phyloP scores from a whole-genome alignment of 2,329 filamentous ascomycete genomes.

The Fusarium succisae region DNA sequence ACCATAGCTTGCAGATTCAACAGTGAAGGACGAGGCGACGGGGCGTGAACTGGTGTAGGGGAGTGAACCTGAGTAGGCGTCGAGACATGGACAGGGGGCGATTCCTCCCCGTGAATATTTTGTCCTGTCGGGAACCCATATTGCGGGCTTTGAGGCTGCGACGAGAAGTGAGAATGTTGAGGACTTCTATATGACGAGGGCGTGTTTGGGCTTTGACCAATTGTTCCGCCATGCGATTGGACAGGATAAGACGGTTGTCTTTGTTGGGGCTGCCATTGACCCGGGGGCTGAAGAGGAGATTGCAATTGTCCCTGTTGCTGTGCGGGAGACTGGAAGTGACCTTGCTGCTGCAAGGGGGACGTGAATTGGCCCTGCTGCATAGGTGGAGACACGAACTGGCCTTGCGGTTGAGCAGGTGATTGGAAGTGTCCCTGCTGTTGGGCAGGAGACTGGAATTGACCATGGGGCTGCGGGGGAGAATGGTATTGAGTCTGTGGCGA shows the following conservation, averaged over 20 bases:
- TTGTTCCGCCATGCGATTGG: slow-evolving; percentile 49
- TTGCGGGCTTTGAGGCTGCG: slow-evolving; percentile 16
- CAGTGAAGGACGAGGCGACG: slow-evolving; percentile 22
- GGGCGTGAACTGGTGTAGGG: slow-evolving; percentile 21
- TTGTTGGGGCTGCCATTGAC: slow-evolving; percentile 45
- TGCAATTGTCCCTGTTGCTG: slow-evolving; percentile 20
- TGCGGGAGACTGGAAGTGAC: slow-evolving; percentile 2
- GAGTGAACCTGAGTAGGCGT: slow-evolving; percentile 23
- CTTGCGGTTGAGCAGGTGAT: slow-evolving; percentile 2
- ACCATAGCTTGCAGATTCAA: slow-evolving; percentile 23
- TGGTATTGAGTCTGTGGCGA: background rate
- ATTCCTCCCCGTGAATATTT: slow-evolving; percentile 14
- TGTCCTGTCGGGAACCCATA: slow-evolving; percentile 5
- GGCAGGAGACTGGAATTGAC: background rate
- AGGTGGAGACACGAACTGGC: background rate
- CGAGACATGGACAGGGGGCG: slow-evolving; percentile 21
- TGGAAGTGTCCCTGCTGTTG: slow-evolving; percentile 4
- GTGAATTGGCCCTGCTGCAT: slow-evolving; percentile 3
- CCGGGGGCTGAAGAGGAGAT: slow-evolving; percentile 9
- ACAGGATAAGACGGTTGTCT: slow-evolving; percentile 50
- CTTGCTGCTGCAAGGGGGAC: slow-evolving; percentile 6
- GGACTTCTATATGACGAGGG: slow-evolving; percentile 20
- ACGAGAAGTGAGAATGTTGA: slow-evolving; percentile 15
- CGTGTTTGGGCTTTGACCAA: slow-evolving; percentile 42
- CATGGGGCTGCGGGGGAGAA: background rate